Conservation (phyloP, 2,329 filamentous ascomycete genomes). For the Cladosporium austrohemisphaericum region DNA sequence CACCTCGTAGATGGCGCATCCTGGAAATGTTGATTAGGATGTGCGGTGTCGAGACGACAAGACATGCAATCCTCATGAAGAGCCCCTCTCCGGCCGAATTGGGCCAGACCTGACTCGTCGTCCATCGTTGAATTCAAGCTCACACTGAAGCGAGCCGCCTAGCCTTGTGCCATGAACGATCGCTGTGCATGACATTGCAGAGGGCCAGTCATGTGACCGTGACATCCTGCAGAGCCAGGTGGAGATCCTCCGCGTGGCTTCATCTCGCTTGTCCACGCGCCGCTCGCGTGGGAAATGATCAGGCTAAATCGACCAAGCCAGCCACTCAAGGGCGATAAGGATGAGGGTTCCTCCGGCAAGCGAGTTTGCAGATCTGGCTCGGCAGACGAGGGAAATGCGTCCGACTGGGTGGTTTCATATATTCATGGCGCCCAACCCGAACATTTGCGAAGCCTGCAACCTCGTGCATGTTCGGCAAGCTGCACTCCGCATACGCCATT, state of each 20-base stretch:
- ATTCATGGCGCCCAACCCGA: neutral
- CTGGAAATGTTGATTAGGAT: too few species aligned
- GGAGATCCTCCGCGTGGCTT: conserved; percentile 9
- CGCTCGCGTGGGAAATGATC: conserved; percentile 12
- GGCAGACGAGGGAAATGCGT: neutral
- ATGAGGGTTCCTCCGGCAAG: neutral
- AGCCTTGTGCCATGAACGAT: too few species aligned
- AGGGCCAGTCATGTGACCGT: neutral
- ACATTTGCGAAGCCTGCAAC: neutral
- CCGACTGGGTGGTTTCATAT: neutral
- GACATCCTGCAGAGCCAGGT: neutral
- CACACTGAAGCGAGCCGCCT: too few species aligned
- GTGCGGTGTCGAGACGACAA: too few species aligned
- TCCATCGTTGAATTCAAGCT: too few species aligned
- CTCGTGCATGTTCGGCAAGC: neutral
- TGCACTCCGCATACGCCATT: conserved; percentile 6
- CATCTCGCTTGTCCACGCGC: conserved; percentile 12
- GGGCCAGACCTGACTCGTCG: too few species aligned
- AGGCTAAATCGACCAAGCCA: neutral
- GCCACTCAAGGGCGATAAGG: neutral
- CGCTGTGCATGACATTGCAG: too few species aligned
- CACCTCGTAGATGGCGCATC: too few species aligned
- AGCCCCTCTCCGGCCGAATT: too few species aligned
- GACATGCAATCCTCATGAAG: too few species aligned
- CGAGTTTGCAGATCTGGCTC: conserved; percentile 3